A percentile compares a stretch with the other conserved stretches of the same genome.
These are phyloP conservation scores for Ramichloridium luteum DNA, from an alignment of 2,329 filamentous ascomycete genomes.

Conservation along the genomic window DNA sequence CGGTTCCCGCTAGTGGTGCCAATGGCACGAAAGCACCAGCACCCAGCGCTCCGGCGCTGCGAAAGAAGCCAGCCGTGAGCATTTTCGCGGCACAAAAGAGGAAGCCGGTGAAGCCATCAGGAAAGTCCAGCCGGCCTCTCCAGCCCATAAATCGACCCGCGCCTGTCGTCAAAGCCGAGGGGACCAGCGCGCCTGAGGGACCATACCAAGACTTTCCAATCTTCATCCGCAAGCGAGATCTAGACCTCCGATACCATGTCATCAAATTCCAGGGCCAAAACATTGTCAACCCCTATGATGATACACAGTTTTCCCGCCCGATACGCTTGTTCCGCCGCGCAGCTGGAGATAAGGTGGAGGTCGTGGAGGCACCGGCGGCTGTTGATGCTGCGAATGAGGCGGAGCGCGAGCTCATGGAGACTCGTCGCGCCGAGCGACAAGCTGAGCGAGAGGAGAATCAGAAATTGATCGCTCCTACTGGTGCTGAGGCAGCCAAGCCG, in stretches of 20 bases:
- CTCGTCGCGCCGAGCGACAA: constrained; percentile 61
- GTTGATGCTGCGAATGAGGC: constrained; percentile 47
- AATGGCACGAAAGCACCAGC: too few relatives aligned
- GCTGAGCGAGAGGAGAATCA: constrained; percentile 76
- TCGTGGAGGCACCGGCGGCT: constrained; percentile 19
- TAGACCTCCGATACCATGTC: constrained; percentile 73
- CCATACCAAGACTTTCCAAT: constrained; percentile 50
- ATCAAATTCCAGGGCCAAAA: constrained; percentile 55
- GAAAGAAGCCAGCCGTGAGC: constrained; percentile 24
- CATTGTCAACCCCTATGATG: constrained; percentile 52
- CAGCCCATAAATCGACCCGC: constrained; percentile 4
- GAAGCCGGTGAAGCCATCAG: constrained; percentile 22
- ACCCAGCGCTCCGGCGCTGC: constrained; percentile 20
- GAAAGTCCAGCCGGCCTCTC: constrained; percentile 4
- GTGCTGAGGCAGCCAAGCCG: constrained; percentile 48
- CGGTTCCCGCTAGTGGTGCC: not conserved
- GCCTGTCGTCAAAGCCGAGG: constrained; percentile 13
- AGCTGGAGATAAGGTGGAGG: constrained; percentile 49
- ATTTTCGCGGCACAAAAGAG: constrained; percentile 24
- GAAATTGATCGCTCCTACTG: constrained; percentile 82
- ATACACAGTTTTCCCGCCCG: constrained; percentile 73
- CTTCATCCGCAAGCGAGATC: constrained; percentile 67
- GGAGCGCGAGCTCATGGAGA: constrained; percentile 47
- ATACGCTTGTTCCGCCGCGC: constrained; percentile 83
- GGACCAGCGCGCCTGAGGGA: constrained; percentile 8